phyloP scores from a whole-genome alignment of 2,329 filamentous ascomycete genomes.

The Penicillium sp. region DNA sequence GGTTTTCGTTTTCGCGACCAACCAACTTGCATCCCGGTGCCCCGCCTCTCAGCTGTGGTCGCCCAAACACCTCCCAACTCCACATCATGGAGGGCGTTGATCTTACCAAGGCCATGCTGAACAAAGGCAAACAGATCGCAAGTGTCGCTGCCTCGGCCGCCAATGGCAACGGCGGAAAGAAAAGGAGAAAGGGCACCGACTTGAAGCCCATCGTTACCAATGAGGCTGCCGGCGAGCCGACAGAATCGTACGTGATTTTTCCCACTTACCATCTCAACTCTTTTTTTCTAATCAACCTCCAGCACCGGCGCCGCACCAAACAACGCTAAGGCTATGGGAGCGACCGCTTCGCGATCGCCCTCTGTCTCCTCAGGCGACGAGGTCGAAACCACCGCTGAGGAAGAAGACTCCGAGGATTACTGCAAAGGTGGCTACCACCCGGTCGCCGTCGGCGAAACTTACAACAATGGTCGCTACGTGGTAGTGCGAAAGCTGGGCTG shows the following conservation, averaged over 20 bases:
- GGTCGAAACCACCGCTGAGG: conserved; percentile 88
- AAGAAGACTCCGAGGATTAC: conserved; percentile 98
- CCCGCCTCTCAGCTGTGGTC: conserved; percentile 23
- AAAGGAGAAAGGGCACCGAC: conserved; percentile 62
- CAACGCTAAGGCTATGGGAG: conserved; percentile 35
- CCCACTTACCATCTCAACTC: background rate
- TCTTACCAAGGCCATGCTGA: conserved; percentile 63
- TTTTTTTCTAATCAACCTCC: conserved; percentile 7
- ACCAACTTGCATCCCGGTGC: conserved; percentile 22
- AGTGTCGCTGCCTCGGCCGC: conserved; percentile 45
- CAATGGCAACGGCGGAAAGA: conserved; percentile 61
- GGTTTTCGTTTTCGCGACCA: conserved; percentile 10
- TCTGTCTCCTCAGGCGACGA: conserved; percentile 78
- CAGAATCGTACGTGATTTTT: conserved; percentile 39
- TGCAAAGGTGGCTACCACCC: conserved; percentile 99
- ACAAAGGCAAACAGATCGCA: conserved; percentile 65
- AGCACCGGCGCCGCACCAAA: conserved; percentile 27
- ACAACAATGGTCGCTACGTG: conserved; percentile 96
- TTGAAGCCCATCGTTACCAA: conserved; percentile 67
- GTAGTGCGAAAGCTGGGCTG: conserved; percentile 94
- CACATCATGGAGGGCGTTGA: conserved; percentile 62
- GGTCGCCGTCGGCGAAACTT: conserved; percentile 88
- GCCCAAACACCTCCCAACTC: conserved; percentile 11
- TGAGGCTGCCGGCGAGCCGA: conserved; percentile 50
- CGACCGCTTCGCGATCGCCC: conserved; percentile 68